A percentile compares a stretch with the other conserved stretches of the same genome.
Conservation (phyloP, 306 rosid species). For the Fragaria vesca region DNA sequence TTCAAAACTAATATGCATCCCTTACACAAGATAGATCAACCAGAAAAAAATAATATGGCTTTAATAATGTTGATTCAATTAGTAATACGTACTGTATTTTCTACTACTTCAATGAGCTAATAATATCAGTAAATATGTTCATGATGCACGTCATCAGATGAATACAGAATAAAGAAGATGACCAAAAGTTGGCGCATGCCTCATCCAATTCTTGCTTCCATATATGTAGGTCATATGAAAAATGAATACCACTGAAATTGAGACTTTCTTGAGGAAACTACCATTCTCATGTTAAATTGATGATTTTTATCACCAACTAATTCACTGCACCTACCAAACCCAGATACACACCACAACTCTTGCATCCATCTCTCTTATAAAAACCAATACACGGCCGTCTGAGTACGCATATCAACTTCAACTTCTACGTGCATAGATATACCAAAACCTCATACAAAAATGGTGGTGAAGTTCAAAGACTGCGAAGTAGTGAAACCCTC, state of each 20-base stretch:
- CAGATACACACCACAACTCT: not conserved
- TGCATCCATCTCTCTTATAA: not conserved
- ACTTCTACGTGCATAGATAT: not conserved
- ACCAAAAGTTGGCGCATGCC: not conserved
- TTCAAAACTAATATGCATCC: too few species aligned
- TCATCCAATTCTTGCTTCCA: conserved; percentile 6
- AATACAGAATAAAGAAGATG: not conserved
- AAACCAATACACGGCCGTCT: not conserved
- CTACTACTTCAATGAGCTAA: too few species aligned
- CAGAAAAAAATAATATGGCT: too few species aligned
- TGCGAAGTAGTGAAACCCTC: conserved; percentile 33
- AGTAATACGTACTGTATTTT: too few species aligned
- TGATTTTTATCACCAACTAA: not conserved
- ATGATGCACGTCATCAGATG: not conserved
- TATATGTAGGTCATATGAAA: not conserved
- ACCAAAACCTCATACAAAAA: not conserved
- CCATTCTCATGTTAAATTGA: conserved; percentile 4
- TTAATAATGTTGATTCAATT: too few species aligned
- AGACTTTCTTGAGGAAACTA: not conserved
- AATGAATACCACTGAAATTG: not conserved
- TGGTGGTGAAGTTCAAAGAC: conserved; percentile 39
- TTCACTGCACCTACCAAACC: not conserved
- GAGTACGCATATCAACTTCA: not conserved
- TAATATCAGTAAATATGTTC: not conserved
- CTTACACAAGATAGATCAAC: too few species aligned